phyloP scores from a whole-genome alignment of 768 basidiomycete genomes.

The Rhodotorula diobovata region DNA sequence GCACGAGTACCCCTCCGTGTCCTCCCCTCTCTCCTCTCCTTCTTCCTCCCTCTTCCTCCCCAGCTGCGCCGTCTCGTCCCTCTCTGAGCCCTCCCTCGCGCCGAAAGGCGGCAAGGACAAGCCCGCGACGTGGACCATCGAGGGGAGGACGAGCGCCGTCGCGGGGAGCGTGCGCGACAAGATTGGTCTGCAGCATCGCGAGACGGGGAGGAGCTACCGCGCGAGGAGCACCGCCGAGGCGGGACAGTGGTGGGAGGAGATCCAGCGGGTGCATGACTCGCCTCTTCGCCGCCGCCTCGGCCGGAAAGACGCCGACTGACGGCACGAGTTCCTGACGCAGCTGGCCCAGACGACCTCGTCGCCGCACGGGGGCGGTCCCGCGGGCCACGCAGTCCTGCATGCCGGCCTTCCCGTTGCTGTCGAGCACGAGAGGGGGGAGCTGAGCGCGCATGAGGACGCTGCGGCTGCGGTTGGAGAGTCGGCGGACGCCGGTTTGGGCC shows the following conservation, averaged over 20 bases:
- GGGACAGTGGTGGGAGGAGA: background rate
- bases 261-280: background rate
- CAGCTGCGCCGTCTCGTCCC: constrained; percentile 1
- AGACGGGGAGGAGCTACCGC: background rate
- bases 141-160: background rate
- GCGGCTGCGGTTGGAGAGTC: too few species aligned
- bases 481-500: too few species aligned
- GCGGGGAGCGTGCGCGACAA: background rate
- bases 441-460: background rate
- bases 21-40: background rate
- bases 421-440: background rate
- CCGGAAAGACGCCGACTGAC: too few species aligned
- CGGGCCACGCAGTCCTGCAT: background rate
- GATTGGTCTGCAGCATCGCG: background rate
- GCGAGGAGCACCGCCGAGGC: constrained; percentile 7
- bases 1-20: constrained; percentile 10
- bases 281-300: background rate
- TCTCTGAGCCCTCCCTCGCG: background rate
- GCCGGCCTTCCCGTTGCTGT: background rate
- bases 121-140: background rate
- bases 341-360: background rate
- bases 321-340: background rate
- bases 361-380: background rate
- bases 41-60: constrained; percentile 14
- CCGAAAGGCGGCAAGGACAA: background rate